A percentile compares a stretch with the other conserved stretches of the same genome.
phyloP scores from a whole-genome alignment of 2,329 filamentous ascomycete species.

The Leptographium lundbergii region DNA sequence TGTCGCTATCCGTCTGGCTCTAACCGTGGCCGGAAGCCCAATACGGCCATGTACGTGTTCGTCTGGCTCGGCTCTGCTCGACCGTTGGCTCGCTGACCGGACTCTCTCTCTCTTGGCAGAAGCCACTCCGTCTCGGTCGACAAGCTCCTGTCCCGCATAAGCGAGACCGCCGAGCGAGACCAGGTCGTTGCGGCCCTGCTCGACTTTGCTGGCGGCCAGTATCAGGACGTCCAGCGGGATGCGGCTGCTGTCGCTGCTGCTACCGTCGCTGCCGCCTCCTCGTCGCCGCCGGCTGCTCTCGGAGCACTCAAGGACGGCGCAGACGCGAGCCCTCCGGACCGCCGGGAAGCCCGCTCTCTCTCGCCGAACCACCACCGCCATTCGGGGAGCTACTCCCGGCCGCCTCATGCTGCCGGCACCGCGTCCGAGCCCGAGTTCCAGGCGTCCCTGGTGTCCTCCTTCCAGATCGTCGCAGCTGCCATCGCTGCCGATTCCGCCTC shows the following conservation, averaged over 20 bases:
- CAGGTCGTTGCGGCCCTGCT: conserved; percentile 13
- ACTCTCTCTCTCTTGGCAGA: background rate
- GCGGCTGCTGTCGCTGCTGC: background rate
- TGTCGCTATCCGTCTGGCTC: conserved; percentile 12
- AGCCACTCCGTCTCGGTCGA: conserved; percentile 14
- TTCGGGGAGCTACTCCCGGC: background rate
- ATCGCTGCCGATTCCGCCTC: conserved; percentile 10
- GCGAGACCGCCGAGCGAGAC: conserved; percentile 14
- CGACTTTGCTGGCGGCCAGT: conserved; percentile 10
- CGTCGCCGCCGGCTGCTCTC: background rate
- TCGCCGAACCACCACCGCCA: background rate
- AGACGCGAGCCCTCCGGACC: background rate
- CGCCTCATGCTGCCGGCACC: background rate
- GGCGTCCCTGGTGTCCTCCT: conserved; percentile 11
- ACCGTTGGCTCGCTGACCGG: background rate
- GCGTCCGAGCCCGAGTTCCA: conserved; percentile 8
- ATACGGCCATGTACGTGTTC: conserved; percentile 10
- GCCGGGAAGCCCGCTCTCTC: background rate
- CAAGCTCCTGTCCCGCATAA: conserved; percentile 14
- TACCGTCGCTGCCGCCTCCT: background rate
- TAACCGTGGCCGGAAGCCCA: conserved; percentile 13
- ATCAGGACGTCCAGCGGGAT: background rate
- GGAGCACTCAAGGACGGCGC: background rate
- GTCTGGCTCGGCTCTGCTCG: background rate
- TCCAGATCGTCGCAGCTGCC: conserved; percentile 14